Evolutionary conservation across 2,329 filamentous ascomycete species (phyloP).

Genomic region (Didymella glomerata): DNA sequence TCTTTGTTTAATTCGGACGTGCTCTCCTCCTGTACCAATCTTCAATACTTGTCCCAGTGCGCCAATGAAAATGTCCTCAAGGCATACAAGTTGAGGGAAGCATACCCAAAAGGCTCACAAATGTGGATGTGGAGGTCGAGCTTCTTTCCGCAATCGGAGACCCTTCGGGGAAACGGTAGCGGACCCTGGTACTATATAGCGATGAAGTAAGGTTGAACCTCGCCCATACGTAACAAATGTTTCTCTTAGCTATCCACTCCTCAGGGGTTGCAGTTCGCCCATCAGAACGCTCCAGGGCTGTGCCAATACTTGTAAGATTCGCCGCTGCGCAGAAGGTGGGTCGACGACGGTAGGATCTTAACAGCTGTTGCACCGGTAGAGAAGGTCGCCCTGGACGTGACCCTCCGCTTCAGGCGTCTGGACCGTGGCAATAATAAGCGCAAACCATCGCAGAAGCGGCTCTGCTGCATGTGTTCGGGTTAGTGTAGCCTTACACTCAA

Average conservation of each 20-base stretch:
- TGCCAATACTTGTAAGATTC: background rate
- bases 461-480: background rate
- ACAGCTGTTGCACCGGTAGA: background rate
- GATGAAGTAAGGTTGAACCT: conserved; percentile 14
- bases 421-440: background rate
- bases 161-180: background rate
- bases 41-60: background rate
- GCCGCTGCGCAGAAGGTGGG: background rate
- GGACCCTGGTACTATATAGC: conserved; percentile 5
- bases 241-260: conserved; percentile 7
- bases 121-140: conserved; percentile 2
- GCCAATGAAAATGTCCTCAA: background rate
- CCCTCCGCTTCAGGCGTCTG: background rate
- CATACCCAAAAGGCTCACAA: background rate
- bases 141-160: background rate
- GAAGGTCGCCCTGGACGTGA: background rate
- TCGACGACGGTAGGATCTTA: background rate
- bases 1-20: background rate
- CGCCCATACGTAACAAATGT: conserved; percentile 8
- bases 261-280: conserved; percentile 11
- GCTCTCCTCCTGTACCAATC: background rate
- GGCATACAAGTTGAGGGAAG: background rate
- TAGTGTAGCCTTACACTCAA: background rate
- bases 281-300: background rate
- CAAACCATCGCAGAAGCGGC: background rate